Percentiles rank a stretch among this genome's conserved stretches.
phyloP scores from a whole-genome alignment of 805 yeast genomes.

The Metschnikowia dekortorum region DNA sequence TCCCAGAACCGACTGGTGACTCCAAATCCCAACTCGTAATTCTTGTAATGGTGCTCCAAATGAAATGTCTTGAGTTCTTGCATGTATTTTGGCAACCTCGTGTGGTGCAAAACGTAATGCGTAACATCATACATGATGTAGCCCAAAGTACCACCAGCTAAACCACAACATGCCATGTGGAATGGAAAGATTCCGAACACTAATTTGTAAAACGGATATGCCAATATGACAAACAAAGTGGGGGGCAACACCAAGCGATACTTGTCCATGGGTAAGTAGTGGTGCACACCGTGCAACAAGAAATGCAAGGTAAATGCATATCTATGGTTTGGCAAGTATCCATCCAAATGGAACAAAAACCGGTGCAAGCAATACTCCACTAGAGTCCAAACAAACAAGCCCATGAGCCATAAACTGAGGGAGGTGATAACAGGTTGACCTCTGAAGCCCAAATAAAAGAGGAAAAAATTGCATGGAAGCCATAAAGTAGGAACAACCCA shows the following conservation, averaged over 20 bases:
- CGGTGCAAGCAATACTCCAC: constrained; percentile 87
- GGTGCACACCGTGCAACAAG: constrained; percentile 93
- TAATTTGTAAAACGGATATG: constrained; percentile 74
- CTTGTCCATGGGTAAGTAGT: constrained; percentile 95
- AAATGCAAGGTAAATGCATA: constrained; percentile 78
- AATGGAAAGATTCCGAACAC: constrained; percentile 77
- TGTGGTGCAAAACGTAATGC: constrained; percentile 93
- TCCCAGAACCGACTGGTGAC: constrained; percentile 96
- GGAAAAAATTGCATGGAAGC: constrained; percentile 73
- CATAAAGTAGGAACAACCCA: constrained; percentile 84
- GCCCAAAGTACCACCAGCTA: constrained; percentile 95
- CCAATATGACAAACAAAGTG: constrained; percentile 64
- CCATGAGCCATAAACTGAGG: constrained; percentile 61
- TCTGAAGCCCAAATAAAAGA: constrained; percentile 55
- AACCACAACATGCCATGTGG: constrained; percentile 83
- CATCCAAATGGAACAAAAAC: constrained; percentile 88
- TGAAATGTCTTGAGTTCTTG: constrained; percentile 85
- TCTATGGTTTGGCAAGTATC: constrained; percentile 76
- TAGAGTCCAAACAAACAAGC: constrained; percentile 91
- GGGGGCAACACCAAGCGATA: constrained; percentile 96
- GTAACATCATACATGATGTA: constrained; percentile 87
- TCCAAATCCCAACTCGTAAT: constrained; percentile 95
- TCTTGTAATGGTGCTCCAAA: constrained; percentile 96
- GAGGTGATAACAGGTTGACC: constrained; percentile 46
- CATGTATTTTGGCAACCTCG: constrained; percentile 69